Base-by-base conservation (phyloP, 805 yeast species). In the Metschnikowia vanudenii region DNA sequence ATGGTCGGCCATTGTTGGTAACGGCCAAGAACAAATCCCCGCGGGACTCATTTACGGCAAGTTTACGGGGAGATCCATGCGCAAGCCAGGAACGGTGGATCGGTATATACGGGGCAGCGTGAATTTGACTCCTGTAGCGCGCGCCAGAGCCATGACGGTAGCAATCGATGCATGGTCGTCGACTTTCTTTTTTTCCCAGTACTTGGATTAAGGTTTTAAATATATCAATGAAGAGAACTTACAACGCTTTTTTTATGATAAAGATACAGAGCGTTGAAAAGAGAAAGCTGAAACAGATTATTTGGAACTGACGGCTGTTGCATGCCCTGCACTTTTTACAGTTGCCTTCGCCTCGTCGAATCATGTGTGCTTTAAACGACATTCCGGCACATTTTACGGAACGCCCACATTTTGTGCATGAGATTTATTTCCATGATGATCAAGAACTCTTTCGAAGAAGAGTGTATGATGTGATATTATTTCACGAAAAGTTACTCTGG, bases 11-110 rank as follows among this genome's bases (percentile, higher is more conserved):
- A 26, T 36, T 36, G 32, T 7, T 16, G 31, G 32, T 14, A 28
- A 7, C 22, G 31, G 31, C 31, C 32, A 26, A 18, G 20, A 35
- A 36, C 29, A 11, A 26, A 36, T 10, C n/a, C 22, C 28, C 47
- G 39, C 43, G 38, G 36, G n/a, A 8, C 14, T 45, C 31, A 41
- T 45, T 45, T 45, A 45, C 49, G 49, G 49, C 45, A 45, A 31
- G 39, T 45, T 45, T 45, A 45, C 49, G 49, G 49, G 39, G 29
- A 9, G 41, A 19, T 26, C 8, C 43, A 19, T 45, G 44, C 31
- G 47, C 31, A n/a, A 30, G 16, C 38, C 41, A 35, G 41, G 41
- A 34, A 39, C 40, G 16, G 39, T 39, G 39, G 29, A 19, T 32
- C 33, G 43, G 39, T 24, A 35, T 38, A 32, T 34, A 43, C 37